Conservation (phyloP, 2,329 filamentous ascomycete species). For the Xylariomycetidae sp. region DNA sequence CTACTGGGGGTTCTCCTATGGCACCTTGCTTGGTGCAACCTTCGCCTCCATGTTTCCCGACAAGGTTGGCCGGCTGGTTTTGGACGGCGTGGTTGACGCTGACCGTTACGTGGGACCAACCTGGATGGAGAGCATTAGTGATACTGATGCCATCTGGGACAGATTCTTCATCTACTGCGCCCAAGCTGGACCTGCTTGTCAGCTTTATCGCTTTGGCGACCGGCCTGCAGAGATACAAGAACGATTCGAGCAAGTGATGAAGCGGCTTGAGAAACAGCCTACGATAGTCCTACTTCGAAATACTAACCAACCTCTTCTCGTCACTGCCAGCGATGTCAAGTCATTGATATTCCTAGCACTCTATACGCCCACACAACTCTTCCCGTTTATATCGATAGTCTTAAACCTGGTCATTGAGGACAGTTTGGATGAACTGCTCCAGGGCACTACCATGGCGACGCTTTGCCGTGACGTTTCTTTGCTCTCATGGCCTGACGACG, state of each 20-base stretch:
- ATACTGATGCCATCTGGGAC: conserved; percentile 40
- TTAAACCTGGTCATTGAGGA: conserved; percentile 25
- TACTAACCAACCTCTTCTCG: conserved; percentile 27
- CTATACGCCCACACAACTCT: conserved; percentile 27
- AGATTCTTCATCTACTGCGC: conserved; percentile 43
- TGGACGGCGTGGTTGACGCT: conserved; percentile 30
- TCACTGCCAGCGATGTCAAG: conserved; percentile 33
- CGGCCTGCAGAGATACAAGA: conserved; percentile 22
- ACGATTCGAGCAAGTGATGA: conserved; percentile 27
- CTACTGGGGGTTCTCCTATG: conserved; percentile 37
- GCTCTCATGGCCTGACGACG: conserved; percentile 22
- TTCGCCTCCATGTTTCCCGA: conserved; percentile 37
- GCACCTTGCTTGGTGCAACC: conserved; percentile 32
- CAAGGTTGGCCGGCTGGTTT: conserved; percentile 35
- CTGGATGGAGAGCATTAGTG: conserved; percentile 33
- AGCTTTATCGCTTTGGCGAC: conserved; percentile 31
- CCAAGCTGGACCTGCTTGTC: conserved; percentile 33
- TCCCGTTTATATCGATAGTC: conserved; percentile 28
- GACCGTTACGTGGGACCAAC: conserved; percentile 36
- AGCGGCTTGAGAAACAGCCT: conserved; percentile 28
- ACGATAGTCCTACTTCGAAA: conserved; percentile 24
- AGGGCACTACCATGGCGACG: conserved; percentile 4
- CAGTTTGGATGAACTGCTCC: conserved; percentile 9
- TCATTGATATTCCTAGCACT: conserved; percentile 28
- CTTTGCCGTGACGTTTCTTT: conserved; percentile 18